Percentiles rank a stretch among this genome's conserved stretches.
phyloP scores from a whole-genome alignment of 2,329 filamentous ascomycete genomes.

The Exserohilum turcica region DNA sequence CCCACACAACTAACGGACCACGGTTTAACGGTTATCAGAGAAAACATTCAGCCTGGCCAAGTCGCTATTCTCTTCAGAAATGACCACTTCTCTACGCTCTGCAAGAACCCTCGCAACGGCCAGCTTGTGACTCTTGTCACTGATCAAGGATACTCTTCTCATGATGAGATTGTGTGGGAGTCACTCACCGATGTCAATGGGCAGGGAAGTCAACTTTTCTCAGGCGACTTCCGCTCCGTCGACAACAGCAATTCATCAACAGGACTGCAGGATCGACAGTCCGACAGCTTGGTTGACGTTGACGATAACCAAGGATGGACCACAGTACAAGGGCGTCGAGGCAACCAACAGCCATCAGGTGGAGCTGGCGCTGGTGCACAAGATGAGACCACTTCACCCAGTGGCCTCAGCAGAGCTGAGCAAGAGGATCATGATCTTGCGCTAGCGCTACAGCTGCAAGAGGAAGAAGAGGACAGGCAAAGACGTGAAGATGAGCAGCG shows the following conservation, averaged over 20 bases:
- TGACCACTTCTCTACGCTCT: slow-evolving; percentile 94
- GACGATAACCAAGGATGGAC: slow-evolving; percentile 59
- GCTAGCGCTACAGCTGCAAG: slow-evolving; percentile 87
- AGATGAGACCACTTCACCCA: slow-evolving; percentile 30
- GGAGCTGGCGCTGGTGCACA: slow-evolving; percentile 12
- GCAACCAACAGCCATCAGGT: slow-evolving; percentile 32
- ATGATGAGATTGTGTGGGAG: slow-evolving; percentile 96
- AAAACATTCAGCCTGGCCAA: slow-evolving; percentile 73
- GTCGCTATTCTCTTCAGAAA: slow-evolving; percentile 95
- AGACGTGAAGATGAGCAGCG: slow-evolving; percentile 64
- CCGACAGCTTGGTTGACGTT: slow-evolving; percentile 36
- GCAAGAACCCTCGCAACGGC: slow-evolving; percentile 79
- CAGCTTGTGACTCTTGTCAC: slow-evolving; percentile 85
- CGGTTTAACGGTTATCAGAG: slow-evolving; percentile 75
- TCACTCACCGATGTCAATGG: slow-evolving; percentile 87
- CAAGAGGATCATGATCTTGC: slow-evolving; percentile 84
- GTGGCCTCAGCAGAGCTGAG: slow-evolving; percentile 61
- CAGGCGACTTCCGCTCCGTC: slow-evolving; percentile 88
- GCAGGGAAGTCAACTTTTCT: slow-evolving; percentile 79
- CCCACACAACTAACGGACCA: slow-evolving; percentile 86
- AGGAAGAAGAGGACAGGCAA: slow-evolving; percentile 85
- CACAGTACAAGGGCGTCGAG: slow-evolving; percentile 54
- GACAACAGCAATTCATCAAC: slow-evolving; percentile 57
- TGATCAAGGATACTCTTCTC: slow-evolving; percentile 84
- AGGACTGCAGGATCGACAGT: slow-evolving; percentile 34